Base-by-base conservation (phyloP, 2,329 filamentous ascomycete species). In the Colletotrichum sojae region DNA sequence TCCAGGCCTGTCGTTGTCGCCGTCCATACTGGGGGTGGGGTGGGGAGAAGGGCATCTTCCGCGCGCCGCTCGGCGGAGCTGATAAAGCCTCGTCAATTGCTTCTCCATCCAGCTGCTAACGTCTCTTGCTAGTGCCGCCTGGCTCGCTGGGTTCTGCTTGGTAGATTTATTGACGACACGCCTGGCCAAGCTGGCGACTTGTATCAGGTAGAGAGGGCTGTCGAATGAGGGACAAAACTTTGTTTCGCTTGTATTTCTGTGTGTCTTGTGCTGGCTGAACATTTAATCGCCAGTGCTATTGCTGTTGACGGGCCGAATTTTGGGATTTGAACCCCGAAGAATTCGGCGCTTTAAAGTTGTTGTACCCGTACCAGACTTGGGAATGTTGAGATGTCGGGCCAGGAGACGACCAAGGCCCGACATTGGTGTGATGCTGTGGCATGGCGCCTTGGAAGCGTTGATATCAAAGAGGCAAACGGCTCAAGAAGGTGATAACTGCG, bases 131-230 rank as follows among this genome's bases (percentile, higher is more conserved):
- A 51, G 62, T 36, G 61, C 27, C 43, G 43, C 43, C 13, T 15
- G 12, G 39, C 27, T 46, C 18, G 61, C 62, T 25, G 56, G 55
- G 66, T 66, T 69, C 55, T 60, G 66, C 62, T 65, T 66, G 61
- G 20, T 59, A n/a, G 46, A 54, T 31, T 12, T 60, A 6, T 45
- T 31, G 15, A 22, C 51, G 18, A n/a, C 45, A 22, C 52, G 66
- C 62, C 55, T 59, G 51, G 62, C 56, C 55, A 55, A 56, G 51
- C 62, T 69, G 56, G 46, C 51, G 13, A 46, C 43, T n/a, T 65
- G 64, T 63, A 25, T 69, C 66, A 69, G 18, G 22, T 69, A 60
- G 55, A 66, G 13, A n/a, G 27, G 36, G 25, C 49, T 31, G n/a
- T 45, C 31, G 53, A 20, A 36, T 16, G 22, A 53, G 27, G 20